Evolutionary conservation across 371 early-diverging fungal species (phyloP), one percentile per base, ranked within the genome.

Genomic region (Coemansia sp.): DNA sequence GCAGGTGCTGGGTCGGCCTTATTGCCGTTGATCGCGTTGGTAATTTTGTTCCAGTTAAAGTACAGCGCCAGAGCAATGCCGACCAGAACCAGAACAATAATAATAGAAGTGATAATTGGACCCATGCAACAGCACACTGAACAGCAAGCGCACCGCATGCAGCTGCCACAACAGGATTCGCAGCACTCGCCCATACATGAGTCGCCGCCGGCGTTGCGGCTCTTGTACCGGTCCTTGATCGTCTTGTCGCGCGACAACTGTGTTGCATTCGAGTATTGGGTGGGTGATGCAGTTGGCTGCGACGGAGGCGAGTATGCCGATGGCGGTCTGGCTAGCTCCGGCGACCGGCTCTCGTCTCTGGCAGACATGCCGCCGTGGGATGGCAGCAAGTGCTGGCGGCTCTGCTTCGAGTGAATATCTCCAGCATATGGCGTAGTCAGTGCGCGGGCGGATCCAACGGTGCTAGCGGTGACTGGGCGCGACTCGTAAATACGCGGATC

Each of bases 161-260:
- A 70, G 12, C 71, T 66, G 2, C 76, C 77, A 46, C 78, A 78
- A 58, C 73, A 78, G 15, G 62, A 56, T 54, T 55, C 69, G 32
- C 78, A 78, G 76, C 78, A 78, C 52, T 74, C 78, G 41, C 78
- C 78, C 62, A 65, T 66, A 24, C 78, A 70, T 46, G 75, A 78
- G 19, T 78, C 78, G 58, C 78, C 78, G 3, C 78, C 78, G 23
- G 77, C 73, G 1, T 39, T 60, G 53, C 78, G 75, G 19, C 48
- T 32, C 15, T 49, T 32, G 48, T 78, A 78, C 32, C 77, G 67
- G 39, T 78, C 78, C 0, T 66, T 66, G 52, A 78, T n/a, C 13
- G 78, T 36, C 51, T 78, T 78, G 55, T 65, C 53, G 39, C 78
- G 71, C 48, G 73, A 61, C n/a, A 77, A 56, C 56, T 67, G 68